A percentile compares a stretch with the other conserved stretches of the same genome.
Evolutionary conservation across 306 rosid genomes (phyloP).

Genomic region (Inga oerstediana): DNA sequence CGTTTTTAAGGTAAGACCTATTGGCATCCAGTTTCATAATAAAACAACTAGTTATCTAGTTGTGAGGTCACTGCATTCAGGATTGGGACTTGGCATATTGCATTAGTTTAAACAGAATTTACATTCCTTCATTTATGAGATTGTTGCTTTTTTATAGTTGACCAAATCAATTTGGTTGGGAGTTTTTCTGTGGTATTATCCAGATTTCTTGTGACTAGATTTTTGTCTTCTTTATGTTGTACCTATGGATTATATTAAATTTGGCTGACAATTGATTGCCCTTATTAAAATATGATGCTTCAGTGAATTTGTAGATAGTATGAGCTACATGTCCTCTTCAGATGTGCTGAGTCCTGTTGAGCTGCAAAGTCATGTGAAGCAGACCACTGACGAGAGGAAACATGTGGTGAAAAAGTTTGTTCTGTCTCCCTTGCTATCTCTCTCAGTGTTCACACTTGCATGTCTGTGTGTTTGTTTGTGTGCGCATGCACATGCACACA

Average conservation of each 20-base stretch:
- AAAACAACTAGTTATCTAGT: conserved; percentile 1
- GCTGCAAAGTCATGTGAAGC: conserved; percentile 42
- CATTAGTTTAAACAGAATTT: conserved; percentile 21
- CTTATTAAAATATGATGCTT: conserved; percentile 35
- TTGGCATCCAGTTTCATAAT: conserved; percentile 12
- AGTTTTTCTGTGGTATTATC: conserved; percentile 16
- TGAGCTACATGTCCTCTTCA: conserved; percentile 41
- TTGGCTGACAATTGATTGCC: conserved; percentile 30
- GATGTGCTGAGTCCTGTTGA: conserved; percentile 40
- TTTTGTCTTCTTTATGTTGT: background rate
- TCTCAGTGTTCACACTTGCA: background rate
- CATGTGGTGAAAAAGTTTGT: conserved; percentile 52
- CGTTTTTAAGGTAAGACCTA: conserved; percentile 11
- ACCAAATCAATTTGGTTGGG: background rate
- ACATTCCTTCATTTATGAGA: conserved; percentile 5
- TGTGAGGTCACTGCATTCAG: conserved; percentile 15
- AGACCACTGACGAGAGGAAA: conserved; percentile 51
- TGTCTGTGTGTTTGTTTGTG: background rate
- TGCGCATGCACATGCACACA: background rate
- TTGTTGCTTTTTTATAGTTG: conserved; percentile 2
- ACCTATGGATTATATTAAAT: background rate
- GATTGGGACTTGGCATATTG: conserved; percentile 16
- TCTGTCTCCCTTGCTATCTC: conserved; percentile 10
- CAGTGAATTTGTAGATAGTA: conserved; percentile 49
- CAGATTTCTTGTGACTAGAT: background rate